Evolutionary conservation across 1,284 basidiomycete species (phyloP).

Genomic region (Bothia castanella): DNA sequence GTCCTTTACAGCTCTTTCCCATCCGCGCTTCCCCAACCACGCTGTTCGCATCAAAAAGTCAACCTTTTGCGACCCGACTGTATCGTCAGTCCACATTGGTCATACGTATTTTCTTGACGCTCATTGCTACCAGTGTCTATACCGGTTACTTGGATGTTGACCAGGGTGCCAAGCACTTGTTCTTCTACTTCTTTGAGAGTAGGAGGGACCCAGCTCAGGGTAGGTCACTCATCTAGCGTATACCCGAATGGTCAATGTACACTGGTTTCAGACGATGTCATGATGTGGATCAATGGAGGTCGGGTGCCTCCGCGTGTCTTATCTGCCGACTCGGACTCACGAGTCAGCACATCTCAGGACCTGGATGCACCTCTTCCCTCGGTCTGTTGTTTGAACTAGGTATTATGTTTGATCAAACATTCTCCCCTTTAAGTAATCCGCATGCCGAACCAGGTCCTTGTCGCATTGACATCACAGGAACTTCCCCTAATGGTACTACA

Average conservation of each 20-base stretch:
- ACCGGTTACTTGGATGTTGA: slow-evolving; percentile 65
- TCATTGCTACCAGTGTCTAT: slow-evolving; percentile 40
- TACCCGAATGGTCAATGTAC: neutral
- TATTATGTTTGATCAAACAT: slow-evolving; percentile 18
- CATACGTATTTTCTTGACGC: neutral
- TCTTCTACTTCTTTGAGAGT: slow-evolving; percentile 87
- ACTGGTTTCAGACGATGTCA: slow-evolving; percentile 49
- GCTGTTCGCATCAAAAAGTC: slow-evolving; percentile 59
- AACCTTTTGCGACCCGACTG: slow-evolving; percentile 61
- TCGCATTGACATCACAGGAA: slow-evolving; percentile 48
- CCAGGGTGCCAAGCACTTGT: slow-evolving; percentile 55
- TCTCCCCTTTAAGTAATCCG: too few species aligned
- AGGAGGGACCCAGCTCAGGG: slow-evolving; percentile 58
- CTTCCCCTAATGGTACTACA: slow-evolving; percentile 46
- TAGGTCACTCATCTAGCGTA: slow-evolving; percentile 12
- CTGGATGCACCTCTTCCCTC: slow-evolving; percentile 60
- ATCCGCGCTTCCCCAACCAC: slow-evolving; percentile 49
- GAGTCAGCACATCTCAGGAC: slow-evolving; percentile 37
- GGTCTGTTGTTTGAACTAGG: slow-evolving; percentile 70
- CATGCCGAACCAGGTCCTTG: slow-evolving; percentile 46
- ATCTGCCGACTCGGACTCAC: slow-evolving; percentile 4
- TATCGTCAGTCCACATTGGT: slow-evolving; percentile 42
- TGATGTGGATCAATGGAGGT: slow-evolving; percentile 74
- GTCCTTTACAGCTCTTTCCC: slow-evolving; percentile 42
- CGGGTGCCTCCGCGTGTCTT: slow-evolving; percentile 20